These are phyloP conservation scores for Grifola frondosa DNA, from an alignment of 1,284 basidiomycete genomes.

Conservation along the genomic window DNA sequence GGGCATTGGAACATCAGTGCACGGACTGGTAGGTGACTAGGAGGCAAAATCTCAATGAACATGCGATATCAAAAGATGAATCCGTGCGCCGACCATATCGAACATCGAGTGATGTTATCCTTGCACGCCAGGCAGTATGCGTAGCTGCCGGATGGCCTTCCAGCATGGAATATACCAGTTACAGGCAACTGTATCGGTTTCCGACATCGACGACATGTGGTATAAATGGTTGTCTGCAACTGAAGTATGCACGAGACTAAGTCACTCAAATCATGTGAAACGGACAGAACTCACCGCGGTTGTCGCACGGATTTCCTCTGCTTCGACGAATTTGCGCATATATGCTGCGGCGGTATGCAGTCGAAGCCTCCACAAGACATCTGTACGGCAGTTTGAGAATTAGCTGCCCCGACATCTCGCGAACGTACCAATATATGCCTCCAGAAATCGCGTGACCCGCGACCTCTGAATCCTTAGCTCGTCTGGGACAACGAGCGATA, in stretches of 20 bases:
- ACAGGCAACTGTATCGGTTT: slow-evolving; percentile 46
- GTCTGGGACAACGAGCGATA: slow-evolving; percentile 55
- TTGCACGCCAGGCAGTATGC: slow-evolving; percentile 56
- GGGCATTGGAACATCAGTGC: slow-evolving; percentile 68
- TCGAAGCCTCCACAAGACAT: slow-evolving; percentile 57
- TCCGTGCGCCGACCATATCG: slow-evolving; percentile 62
- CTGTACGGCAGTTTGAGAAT: too few species aligned
- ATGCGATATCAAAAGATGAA: not conserved
- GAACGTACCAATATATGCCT: slow-evolving; percentile 65
- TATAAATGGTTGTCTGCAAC: slow-evolving; percentile 69
- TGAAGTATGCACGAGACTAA: slow-evolving; percentile 25
- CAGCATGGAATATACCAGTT: slow-evolving; percentile 7
- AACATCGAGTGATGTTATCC: slow-evolving; percentile 48
- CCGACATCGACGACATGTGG: slow-evolving; percentile 62
- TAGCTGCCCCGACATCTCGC: not conserved
- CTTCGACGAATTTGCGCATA: slow-evolving; percentile 58
- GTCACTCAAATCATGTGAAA: slow-evolving; percentile 1
- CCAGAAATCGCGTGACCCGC: slow-evolving; percentile 55
- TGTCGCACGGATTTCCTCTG: slow-evolving; percentile 47
- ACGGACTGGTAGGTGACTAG: slow-evolving; percentile 70
- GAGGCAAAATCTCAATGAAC: slow-evolving; percentile 5
- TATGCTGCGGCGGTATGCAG: slow-evolving; percentile 68
- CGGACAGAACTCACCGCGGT: slow-evolving; percentile 46
- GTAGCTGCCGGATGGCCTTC: slow-evolving; percentile 34
- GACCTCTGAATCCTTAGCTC: slow-evolving; percentile 50